Percentiles rank a stretch among this genome's conserved stretches.
These are phyloP conservation scores for Kluyveromyces wickerhamii DNA, from an alignment of 805 yeast species.

Conservation along the genomic window DNA sequence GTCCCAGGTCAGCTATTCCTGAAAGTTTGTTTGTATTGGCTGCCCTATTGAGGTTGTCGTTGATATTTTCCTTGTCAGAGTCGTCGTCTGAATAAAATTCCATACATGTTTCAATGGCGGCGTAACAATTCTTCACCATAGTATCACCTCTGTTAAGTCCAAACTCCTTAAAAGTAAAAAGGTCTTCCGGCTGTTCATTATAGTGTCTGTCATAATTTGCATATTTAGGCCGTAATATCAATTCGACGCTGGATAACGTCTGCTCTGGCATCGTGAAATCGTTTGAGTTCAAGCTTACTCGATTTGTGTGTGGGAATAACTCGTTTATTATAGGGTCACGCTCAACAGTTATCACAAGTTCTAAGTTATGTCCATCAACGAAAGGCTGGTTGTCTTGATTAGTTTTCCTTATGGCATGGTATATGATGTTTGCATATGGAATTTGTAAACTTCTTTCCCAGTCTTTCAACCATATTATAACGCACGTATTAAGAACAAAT, in stretches of 20 bases:
- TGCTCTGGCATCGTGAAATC: no score
- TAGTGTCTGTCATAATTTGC: constrained; percentile 32
- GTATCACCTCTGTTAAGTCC: constrained; percentile 36
- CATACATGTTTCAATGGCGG: constrained; percentile 32
- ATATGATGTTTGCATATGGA: constrained; percentile 27
- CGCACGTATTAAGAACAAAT: constrained; percentile 31
- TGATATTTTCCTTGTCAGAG: constrained; percentile 8
- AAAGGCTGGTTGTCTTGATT: constrained; percentile 8
- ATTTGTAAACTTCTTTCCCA: constrained; percentile 32
- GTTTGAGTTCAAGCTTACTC: constrained; percentile 1
- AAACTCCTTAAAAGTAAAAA: constrained; percentile 32
- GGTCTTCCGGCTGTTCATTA: constrained; percentile 28
- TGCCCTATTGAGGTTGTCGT: constrained; percentile 4
- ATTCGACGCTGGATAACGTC: constrained; percentile 24
- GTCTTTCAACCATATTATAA: constrained; percentile 34
- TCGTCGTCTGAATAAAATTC: constrained; percentile 18
- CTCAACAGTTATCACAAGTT: constrained; percentile 22
- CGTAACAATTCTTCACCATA: constrained; percentile 31
- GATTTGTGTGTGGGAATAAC: constrained; percentile 14
- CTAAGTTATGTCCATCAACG: constrained; percentile 19
- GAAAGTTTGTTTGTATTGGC: constrained; percentile 6
- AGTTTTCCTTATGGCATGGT: constrained; percentile 23
- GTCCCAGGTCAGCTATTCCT: constrained; percentile 16
- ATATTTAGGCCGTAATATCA: constrained; percentile 31
- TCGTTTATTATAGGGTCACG: constrained; percentile 19